Base-by-base conservation (phyloP, 2,329 filamentous ascomycete species). In the Parafenestella ontariensis region DNA sequence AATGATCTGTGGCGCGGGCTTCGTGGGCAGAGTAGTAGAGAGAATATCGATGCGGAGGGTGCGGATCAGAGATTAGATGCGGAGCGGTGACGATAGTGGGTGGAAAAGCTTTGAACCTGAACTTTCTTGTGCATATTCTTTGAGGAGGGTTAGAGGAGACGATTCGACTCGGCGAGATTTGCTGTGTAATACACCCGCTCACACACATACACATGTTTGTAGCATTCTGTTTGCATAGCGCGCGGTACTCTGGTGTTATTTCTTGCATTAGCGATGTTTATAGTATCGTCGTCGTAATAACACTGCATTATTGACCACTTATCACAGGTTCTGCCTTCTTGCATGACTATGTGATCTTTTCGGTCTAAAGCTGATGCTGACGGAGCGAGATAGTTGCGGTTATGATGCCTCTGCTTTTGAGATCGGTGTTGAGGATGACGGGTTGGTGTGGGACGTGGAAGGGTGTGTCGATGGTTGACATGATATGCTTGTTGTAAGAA, bases 1-100 rank as follows among this genome's bases (percentile, higher is more conserved):
- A 62, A 59, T 28, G 69, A 65, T 15, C 39, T 73, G n/a, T 73
- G 70, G 70, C 59, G 66, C 31, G 70, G 69, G 1, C 41, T 71
- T 39, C 64, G 62, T 23, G 64, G 66, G 0, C 36, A 51, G 36
- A 45, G 47, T 10, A 65, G 63, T 46, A 3, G 53, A 0, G 61
- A 65, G 53, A 55, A 62, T 34, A 1, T 64, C 24, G n/a, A 17
- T 21, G 18, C 36, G 3, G 17, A 9, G 11, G 21, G n/a, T 9
- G 21, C 17, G 3, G 41, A 41, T 17, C 20, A 18, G 7, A 13
- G 23, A 23, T 7, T 5, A 26, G 37, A 43, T 18, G 24, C 15
- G 21, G 41, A 43, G 15, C 7, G 41, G 41, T 43, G 36, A 40
- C 3, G 41, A 43, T 43, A 20, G 41, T 43, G 6, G 41, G n/a